Base-by-base conservation (phyloP, 2,329 filamentous ascomycete genomes). In the Grosmannia penicillata region DNA sequence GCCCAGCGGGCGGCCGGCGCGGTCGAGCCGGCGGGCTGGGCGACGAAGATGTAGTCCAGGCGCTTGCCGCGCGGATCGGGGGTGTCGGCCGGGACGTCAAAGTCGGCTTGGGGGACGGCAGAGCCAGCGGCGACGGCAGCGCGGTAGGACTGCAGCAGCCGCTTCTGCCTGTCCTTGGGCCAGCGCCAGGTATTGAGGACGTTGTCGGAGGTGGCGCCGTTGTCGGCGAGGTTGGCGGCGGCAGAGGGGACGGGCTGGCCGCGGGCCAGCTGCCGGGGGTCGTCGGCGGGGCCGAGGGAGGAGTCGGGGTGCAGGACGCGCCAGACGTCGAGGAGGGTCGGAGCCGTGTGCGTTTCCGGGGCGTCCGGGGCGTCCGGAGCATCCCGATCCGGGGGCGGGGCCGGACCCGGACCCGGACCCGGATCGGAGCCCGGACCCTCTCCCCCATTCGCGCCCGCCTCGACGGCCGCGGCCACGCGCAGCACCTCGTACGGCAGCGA, bases 111-210 rank as follows among this genome's bases (percentile, higher is more conserved):
- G 28, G 22, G 7, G 17, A n/a, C 15, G 25, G 29, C 11, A 2
- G 14, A n/a, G n/a, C n/a, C 23, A 7, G 26, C n/a, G 19, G 23
- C 6, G 28, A 8, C 6, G 8, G 13, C 18, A 15, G 32, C 14
- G 6, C 19, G 26, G 32, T 44, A 47, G n/a, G 10, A 14, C 25
- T 26, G 37, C 25, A 40, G 41, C 32, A 47, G 44, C 8, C 26
- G 40, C 32, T 43, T 39, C 37, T 42, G 45, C 33, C 35, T 37
- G 32, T 38, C 38, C 21, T 40, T 33, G 72, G 72, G 14, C 89
- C 89, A 96, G 31, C 87, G 72, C 91, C 91, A 98, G 4, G 89
- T 94, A 57, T 96, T 96, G 51, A 82, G 75, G 9, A 76, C 72
- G 41, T 77, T 80, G 54, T 95, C 84, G 50, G 85, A 94, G 2